Evolutionary conservation across 2,329 filamentous ascomycete genomes (phyloP).

Genomic region (Aspergillus novoparasiticus): DNA sequence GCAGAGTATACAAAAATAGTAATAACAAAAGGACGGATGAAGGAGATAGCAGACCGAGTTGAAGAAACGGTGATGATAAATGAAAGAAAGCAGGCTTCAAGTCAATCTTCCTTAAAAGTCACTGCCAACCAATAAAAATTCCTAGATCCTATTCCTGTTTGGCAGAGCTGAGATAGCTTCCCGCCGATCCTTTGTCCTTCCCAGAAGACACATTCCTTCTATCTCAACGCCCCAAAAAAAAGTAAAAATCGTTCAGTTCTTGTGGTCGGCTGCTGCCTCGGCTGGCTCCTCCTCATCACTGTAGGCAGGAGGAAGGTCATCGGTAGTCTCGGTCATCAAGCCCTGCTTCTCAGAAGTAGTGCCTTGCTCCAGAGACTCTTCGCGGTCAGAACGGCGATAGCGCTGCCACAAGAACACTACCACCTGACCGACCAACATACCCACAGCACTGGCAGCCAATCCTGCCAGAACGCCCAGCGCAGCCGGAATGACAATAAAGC

Average conservation of each 20-base stretch:
- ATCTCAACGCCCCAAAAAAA: background rate
- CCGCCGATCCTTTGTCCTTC: background rate
- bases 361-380: slow-evolving; percentile 37
- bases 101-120: background rate
- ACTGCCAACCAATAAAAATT: slow-evolving; percentile 2
- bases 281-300: slow-evolving; percentile 32
- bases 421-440: slow-evolving; percentile 51
- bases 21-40: slow-evolving; percentile 3
- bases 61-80: background rate
- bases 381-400: slow-evolving; percentile 35
- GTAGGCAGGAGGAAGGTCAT: slow-evolving; percentile 42
- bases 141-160: slow-evolving; percentile 11
- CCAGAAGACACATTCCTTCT: background rate
- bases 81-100: background rate
- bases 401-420: slow-evolving; percentile 50
- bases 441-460: slow-evolving; percentile 48
- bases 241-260: slow-evolving; percentile 30
- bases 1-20: background rate
- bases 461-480: slow-evolving; percentile 50
- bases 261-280: slow-evolving; percentile 29
- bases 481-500: slow-evolving; percentile 49
- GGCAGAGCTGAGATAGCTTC: background rate
- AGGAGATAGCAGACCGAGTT: background rate
- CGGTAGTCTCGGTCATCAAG: slow-evolving; percentile 37
- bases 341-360: slow-evolving; percentile 47